phyloP scores from a whole-genome alignment of 2,329 filamentous ascomycete genomes.

The Hymenoscyphus linearis region DNA sequence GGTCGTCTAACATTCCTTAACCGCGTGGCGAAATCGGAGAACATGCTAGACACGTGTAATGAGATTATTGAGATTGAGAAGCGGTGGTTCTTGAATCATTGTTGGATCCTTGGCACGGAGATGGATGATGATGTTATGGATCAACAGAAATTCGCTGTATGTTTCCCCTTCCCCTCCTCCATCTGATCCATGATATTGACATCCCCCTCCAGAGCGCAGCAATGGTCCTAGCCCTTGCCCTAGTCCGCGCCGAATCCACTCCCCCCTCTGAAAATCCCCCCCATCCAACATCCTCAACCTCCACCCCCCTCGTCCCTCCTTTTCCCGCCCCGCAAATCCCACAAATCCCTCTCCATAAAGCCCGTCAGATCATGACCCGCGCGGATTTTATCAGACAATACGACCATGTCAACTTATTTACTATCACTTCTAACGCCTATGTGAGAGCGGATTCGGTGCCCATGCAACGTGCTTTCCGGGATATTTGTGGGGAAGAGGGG shows the following conservation, averaged over 20 bases:
- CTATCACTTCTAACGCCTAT: constrained; percentile 79
- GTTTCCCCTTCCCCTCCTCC: constrained; percentile 34
- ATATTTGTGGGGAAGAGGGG: constrained; percentile 70
- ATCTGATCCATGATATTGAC: neutral
- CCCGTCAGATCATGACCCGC: constrained; percentile 89
- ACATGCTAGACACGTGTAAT: constrained; percentile 78
- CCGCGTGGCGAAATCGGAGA: constrained; percentile 75
- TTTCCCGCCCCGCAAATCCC: constrained; percentile 57
- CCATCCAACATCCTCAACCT: constrained; percentile 3
- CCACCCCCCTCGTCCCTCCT: constrained; percentile 17
- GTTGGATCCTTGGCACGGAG: constrained; percentile 67
- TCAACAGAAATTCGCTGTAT: constrained; percentile 88
- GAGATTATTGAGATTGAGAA: constrained; percentile 66
- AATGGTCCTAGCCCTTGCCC: constrained; percentile 85
- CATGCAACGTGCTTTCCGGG: constrained; percentile 87
- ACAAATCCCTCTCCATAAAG: constrained; percentile 72
- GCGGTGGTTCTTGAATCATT: constrained; percentile 75
- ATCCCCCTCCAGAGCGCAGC: constrained; percentile 54
- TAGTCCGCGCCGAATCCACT: constrained; percentile 68
- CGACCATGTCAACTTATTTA: constrained; percentile 92
- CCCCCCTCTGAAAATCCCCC: neutral
- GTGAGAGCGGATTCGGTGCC: constrained; percentile 92
- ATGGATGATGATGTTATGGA: constrained; percentile 99
- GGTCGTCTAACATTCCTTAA: constrained; percentile 85
- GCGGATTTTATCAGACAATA: constrained; percentile 91